Conservation (phyloP, 2,329 filamentous ascomycete genomes). For the Atkinsonella texensis region DNA sequence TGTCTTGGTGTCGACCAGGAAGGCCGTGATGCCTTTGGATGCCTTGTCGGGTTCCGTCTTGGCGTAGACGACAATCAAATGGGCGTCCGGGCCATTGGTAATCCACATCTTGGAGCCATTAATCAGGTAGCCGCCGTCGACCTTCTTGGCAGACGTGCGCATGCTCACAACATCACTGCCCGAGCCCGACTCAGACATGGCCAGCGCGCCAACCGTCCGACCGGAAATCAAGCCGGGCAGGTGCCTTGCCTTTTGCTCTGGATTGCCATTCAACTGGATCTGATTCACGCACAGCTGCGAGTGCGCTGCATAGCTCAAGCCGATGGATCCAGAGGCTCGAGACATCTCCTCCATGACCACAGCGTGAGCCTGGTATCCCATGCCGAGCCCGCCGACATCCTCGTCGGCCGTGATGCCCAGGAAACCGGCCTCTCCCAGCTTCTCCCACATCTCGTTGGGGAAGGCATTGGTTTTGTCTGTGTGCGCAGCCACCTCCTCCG, state of each 20-base stretch:
- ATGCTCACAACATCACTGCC: conserved; percentile 93
- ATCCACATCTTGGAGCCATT: conserved; percentile 99
- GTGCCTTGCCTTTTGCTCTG: conserved; percentile 67
- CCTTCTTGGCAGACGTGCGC: conserved; percentile 71
- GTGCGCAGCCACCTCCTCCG: conserved; percentile 65
- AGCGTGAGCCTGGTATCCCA: conserved; percentile 96
- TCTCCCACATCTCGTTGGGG: conserved; percentile 83
- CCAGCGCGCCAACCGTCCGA: conserved; percentile 71
- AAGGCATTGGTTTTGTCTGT: conserved; percentile 87
- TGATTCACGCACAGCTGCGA: conserved; percentile 96
- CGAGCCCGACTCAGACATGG: conserved; percentile 88
- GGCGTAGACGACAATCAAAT: conserved; percentile 89
- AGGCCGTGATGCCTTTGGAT: conserved; percentile 89
- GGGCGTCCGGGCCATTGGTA: conserved; percentile 92
- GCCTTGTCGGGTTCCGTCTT: conserved; percentile 74
- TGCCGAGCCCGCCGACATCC: conserved; percentile 73
- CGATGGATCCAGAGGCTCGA: conserved; percentile 72
- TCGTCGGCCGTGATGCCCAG: conserved; percentile 90
- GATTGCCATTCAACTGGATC: conserved; percentile 74
- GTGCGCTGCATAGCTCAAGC: conserved; percentile 87
- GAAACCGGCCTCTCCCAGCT: conserved; percentile 82
- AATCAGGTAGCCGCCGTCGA: conserved; percentile 74
- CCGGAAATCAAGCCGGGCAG: conserved; percentile 74
- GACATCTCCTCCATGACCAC: conserved; percentile 92
- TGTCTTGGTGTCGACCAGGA: conserved; percentile 63